Conservation (phyloP, 2,329 filamentous ascomycete species). For the Pseudocercospora cruenta region DNA sequence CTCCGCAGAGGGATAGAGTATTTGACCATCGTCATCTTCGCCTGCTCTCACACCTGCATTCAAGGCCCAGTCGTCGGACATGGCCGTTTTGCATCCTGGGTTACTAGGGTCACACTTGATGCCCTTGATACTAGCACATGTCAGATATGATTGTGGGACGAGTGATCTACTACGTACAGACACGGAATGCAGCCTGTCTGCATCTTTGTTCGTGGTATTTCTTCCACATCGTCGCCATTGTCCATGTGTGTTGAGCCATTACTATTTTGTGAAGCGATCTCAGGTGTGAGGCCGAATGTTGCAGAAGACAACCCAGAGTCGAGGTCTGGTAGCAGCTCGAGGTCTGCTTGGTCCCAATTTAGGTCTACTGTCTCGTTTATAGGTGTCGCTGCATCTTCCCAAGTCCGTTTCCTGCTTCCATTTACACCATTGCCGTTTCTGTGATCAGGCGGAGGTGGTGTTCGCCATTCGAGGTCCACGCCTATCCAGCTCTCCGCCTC, state of each 20-base stretch:
- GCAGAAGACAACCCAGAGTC: slow-evolving; percentile 10
- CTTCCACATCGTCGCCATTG: slow-evolving; percentile 24
- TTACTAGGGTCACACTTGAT: slow-evolving; percentile 36
- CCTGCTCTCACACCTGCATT: slow-evolving; percentile 27
- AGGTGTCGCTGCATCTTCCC: slow-evolving; percentile 25
- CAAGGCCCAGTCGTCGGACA: slow-evolving; percentile 37
- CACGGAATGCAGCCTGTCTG: slow-evolving; percentile 40
- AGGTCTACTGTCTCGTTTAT: slow-evolving; percentile 5
- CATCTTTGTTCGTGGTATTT: slow-evolving; percentile 32
- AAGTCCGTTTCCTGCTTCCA: slow-evolving; percentile 26
- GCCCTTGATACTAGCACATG: slow-evolving; percentile 32
- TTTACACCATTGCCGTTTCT: slow-evolving; percentile 21
- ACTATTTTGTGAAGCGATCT: slow-evolving; percentile 20
- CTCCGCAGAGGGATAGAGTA: slow-evolving; percentile 16
- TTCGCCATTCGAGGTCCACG: slow-evolving; percentile 28
- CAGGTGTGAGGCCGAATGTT: slow-evolving; percentile 17
- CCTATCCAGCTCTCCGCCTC: slow-evolving; percentile 16
- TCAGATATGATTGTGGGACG: slow-evolving; percentile 5
- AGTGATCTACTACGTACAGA: slow-evolving; percentile 29
- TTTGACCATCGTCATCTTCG: slow-evolving; percentile 24
- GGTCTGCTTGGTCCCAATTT: slow-evolving; percentile 15
- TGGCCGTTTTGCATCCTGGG: slow-evolving; percentile 31
- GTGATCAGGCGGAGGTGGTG: slow-evolving; percentile 24
- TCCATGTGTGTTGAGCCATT: slow-evolving; percentile 11
- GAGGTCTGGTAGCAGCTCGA: slow-evolving; percentile 15